These are phyloP conservation scores for Rubia peregrina DNA, from an alignment of 305 asterid genomes.

Conservation along the genomic window DNA sequence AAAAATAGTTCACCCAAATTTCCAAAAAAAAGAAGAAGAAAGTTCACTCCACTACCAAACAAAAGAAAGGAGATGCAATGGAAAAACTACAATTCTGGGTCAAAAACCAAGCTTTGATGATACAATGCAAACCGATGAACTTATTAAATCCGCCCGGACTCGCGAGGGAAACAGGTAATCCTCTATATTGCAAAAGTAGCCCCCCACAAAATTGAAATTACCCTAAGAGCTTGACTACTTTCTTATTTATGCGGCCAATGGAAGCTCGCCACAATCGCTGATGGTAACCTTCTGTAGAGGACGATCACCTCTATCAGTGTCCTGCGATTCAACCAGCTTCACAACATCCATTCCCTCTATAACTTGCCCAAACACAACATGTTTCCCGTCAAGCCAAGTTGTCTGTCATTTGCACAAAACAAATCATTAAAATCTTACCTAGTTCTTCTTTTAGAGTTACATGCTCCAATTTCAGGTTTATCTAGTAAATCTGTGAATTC, in stretches of 20 bases:
- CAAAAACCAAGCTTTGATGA: background rate
- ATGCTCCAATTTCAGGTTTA: background rate
- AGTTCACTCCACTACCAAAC: background rate
- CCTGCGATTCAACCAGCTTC: constrained; percentile 59
- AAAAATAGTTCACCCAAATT: background rate
- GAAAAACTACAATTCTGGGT: background rate
- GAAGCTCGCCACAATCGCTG: constrained; percentile 90
- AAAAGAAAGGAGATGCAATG: background rate
- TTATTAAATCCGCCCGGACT: background rate
- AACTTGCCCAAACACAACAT: constrained; percentile 96
- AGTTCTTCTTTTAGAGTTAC: background rate
- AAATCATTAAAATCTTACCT: constrained; percentile 8
- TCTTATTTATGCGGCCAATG: constrained; percentile 36
- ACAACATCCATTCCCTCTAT: constrained; percentile 90
- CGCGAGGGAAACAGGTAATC: constrained; percentile 1
- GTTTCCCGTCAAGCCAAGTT: constrained; percentile 81
- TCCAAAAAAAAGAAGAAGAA: too few relatives aligned
- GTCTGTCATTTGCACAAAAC: constrained; percentile 52
- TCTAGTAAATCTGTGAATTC: background rate
- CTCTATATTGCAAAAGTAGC: constrained; percentile 4
- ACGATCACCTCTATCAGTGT: constrained; percentile 92
- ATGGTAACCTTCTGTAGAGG: constrained; percentile 69
- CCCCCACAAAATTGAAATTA: background rate
- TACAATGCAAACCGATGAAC: background rate
- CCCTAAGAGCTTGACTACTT: background rate